phyloP scores from a whole-genome alignment of 768 basidiomycete genomes.

The Rhizopogon sp. region DNA sequence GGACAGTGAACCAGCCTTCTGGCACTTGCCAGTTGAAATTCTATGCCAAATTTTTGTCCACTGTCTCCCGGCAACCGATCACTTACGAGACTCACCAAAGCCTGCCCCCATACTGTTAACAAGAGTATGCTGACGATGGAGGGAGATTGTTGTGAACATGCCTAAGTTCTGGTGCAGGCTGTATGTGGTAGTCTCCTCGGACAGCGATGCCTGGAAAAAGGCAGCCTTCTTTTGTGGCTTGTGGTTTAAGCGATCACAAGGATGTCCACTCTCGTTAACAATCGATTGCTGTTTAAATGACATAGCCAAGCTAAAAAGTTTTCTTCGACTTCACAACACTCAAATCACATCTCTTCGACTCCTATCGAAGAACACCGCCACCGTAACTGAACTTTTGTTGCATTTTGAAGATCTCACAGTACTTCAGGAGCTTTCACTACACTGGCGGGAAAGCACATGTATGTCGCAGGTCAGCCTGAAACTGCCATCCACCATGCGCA shows the following conservation, averaged over 20 bases:
- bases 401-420: conserved; percentile 6
- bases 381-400: conserved; percentile 11
- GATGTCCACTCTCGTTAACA: conserved; percentile 16
- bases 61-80: conserved; percentile 16
- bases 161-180: conserved; percentile 35
- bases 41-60: conserved; percentile 42
- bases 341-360: not conserved
- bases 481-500: not conserved
- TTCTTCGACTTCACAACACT: conserved; percentile 13
- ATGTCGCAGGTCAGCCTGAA: not conserved
- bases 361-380: conserved; percentile 11
- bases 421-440: conserved; percentile 15
- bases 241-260: conserved; percentile 5
- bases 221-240: conserved; percentile 6
- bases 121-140: no score
- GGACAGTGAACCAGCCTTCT: conserved; percentile 20
- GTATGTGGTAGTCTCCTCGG: conserved; percentile 22
- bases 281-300: conserved; percentile 4
- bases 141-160: not conserved
- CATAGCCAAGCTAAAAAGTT: not conserved
- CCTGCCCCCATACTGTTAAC: no score
- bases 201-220: conserved; percentile 9
- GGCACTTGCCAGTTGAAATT: conserved; percentile 39
- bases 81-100: no score
- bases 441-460: conserved; percentile 6